phyloP scores from a whole-genome alignment of 2,329 filamentous ascomycete genomes.

The Colletotrichum viniferum region DNA sequence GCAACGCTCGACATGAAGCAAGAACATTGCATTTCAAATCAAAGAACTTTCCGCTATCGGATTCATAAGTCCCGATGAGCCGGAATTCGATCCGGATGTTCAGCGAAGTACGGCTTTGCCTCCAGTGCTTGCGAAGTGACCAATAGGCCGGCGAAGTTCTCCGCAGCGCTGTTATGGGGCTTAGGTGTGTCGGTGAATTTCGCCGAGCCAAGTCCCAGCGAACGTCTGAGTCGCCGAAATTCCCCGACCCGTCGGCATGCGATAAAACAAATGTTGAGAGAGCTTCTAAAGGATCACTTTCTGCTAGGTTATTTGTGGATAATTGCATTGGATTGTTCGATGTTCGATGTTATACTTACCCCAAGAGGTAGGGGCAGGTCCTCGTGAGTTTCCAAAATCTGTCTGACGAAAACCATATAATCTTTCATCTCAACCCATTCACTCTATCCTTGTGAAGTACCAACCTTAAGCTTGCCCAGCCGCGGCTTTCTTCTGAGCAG shows the following conservation, averaged over 20 bases:
- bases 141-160: not conserved
- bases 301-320: not conserved
- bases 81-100: not conserved
- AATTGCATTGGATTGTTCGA: not conserved
- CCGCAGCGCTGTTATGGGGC: not conserved
- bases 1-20: not conserved
- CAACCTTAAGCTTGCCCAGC: not conserved
- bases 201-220: not conserved
- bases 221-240: not conserved
- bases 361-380: not conserved
- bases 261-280: not conserved
- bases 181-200: not conserved
- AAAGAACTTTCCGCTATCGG: not conserved
- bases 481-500: not conserved
- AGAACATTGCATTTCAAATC: not conserved
- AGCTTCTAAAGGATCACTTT: fast-evolving
- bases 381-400: fast-evolving
- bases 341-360: fast-evolving
- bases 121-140: not conserved
- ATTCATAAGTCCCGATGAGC: not conserved
- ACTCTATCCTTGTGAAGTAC: not conserved
- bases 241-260: not conserved
- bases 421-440: not conserved
- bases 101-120: not conserved
- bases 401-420: fast-evolving